phyloP scores from a whole-genome alignment of 2,329 filamentous ascomycete species.

The Purpureocillium lavendulum region DNA sequence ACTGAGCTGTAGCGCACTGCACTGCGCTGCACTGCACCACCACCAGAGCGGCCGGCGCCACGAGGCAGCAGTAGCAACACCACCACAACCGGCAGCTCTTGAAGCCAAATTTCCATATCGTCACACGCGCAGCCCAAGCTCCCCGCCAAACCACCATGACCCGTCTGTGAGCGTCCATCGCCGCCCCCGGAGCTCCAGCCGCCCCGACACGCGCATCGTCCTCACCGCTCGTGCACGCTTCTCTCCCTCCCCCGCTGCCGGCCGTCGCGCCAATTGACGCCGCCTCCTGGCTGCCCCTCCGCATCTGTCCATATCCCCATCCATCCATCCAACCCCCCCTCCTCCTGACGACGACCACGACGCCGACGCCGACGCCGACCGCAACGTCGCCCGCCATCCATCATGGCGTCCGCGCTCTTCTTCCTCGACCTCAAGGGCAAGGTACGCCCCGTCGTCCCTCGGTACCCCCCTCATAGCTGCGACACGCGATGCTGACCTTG shows the following conservation, averaged over 20 bases:
- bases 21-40: not conserved
- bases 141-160: not conserved
- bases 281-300: conserved; percentile 16
- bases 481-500: not conserved
- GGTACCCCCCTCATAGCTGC: too few species aligned
- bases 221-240: conserved; percentile 3
- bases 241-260: conserved; percentile 3
- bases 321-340: conserved; percentile 6
- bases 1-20: too few species aligned
- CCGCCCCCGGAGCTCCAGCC: not conserved
- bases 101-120: conserved; percentile 3
- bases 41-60: not conserved
- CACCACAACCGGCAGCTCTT: conserved; percentile 2
- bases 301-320: conserved; percentile 5
- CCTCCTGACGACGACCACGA: conserved; percentile 1
- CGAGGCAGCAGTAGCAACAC: not conserved
- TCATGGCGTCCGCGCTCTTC: conserved; percentile 95
- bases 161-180: not conserved
- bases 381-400: conserved; percentile 10
- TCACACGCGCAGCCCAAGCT: too few species aligned
- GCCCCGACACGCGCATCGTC: conserved; percentile 1
- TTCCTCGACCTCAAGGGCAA: conserved; percentile 99
- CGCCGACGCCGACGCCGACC: conserved; percentile 5
- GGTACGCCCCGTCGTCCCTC: conserved; percentile 40
- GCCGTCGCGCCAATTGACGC: conserved; percentile 11